Base-by-base conservation (phyloP, 495 filamentous ascomycete species). In the Penicillium verhagenii region DNA sequence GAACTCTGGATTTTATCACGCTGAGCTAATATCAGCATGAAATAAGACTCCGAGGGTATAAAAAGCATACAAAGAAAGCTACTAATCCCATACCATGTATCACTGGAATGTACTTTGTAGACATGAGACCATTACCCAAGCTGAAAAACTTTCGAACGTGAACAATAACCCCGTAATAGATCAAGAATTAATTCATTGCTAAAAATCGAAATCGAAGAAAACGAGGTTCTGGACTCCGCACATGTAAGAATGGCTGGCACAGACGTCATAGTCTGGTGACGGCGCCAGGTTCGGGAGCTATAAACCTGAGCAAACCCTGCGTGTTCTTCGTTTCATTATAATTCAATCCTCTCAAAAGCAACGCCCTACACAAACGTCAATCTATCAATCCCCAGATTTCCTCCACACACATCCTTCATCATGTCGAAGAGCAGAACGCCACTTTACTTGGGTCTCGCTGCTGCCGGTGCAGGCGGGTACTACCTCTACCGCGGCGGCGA, bases 401-500 rank as follows among this genome's bases (percentile, higher is more conserved):
- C 29, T 28, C 20, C 14, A 25, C 14, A 39, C 9, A 20, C 18
- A 43, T 13, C 47, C 19, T 40, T 47, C 49, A 75, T 13, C 16
- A 78, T 78, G 75, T 67, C 73, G 26, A 82, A 79, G 58, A 83
- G 79, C 59, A 74, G 78, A 47, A 59, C 79, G 25, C 79, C 81
- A 33, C 60, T 86, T 45, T 75, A 79, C 60, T 58, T 89, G 37
- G 90, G 84, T 56, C 63, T 84, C 45, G 80, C 77, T 13, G 86
- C 80, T 39, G 88, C 80, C 16, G 87, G 83, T 52, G 83, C 82
- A 35, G 78, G 82, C 39, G 93, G 87, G 14, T 97, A 97, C 81
- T 98, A 97, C 78, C 79, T 97, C 49, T 97, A 96, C 74, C 79
- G 74, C 20, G 92, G 92, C 47, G 94, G 94, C 31, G 79, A 87